phyloP scores from a whole-genome alignment of 495 filamentous ascomycete genomes.

The Talaromyces wortmannii region DNA sequence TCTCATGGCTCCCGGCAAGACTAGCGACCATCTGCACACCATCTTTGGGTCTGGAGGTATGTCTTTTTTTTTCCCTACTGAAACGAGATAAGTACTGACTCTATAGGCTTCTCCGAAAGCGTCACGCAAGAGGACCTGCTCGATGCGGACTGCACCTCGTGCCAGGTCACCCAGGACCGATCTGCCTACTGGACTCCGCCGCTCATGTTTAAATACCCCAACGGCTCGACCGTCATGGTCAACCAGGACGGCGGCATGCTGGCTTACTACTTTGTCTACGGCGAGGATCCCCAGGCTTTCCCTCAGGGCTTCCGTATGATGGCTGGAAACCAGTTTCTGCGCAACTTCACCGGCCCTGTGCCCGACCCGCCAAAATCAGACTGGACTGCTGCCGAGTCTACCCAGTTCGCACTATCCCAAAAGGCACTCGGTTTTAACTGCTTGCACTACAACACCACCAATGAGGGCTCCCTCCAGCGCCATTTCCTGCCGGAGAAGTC shows the following conservation, averaged over 20 bases:
- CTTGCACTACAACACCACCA: conserved; percentile 57
- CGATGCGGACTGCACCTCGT: conserved; percentile 47
- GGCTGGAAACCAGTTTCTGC: conserved; percentile 61
- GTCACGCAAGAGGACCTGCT: conserved; percentile 33
- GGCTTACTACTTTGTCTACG: conserved; percentile 68
- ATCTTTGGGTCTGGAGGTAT: conserved; percentile 50
- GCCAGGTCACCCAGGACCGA: conserved; percentile 50
- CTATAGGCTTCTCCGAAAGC: conserved; percentile 41
- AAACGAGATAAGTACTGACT: conserved; percentile 6
- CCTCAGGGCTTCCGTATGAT: conserved; percentile 79
- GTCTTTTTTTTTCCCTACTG: conserved; percentile 10
- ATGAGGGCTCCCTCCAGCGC: conserved; percentile 70
- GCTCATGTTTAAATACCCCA: conserved; percentile 47
- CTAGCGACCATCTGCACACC: conserved; percentile 41
- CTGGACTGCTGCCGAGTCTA: conserved; percentile 53
- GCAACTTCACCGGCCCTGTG: conserved; percentile 65
- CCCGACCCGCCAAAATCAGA: conserved; percentile 67
- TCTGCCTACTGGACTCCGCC: conserved; percentile 60
- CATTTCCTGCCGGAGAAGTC: conserved; percentile 75
- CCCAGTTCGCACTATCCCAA: conserved; percentile 63
- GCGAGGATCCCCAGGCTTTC: conserved; percentile 64
- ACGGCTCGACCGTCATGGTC: conserved; percentile 50
- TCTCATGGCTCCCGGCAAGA: conserved; percentile 37
- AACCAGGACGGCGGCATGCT: conserved; percentile 51
- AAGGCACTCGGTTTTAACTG: conserved; percentile 91